These are phyloP conservation scores for Fusarium foetens DNA, from an alignment of 2,329 filamentous ascomycete species.

Conservation along the genomic window DNA sequence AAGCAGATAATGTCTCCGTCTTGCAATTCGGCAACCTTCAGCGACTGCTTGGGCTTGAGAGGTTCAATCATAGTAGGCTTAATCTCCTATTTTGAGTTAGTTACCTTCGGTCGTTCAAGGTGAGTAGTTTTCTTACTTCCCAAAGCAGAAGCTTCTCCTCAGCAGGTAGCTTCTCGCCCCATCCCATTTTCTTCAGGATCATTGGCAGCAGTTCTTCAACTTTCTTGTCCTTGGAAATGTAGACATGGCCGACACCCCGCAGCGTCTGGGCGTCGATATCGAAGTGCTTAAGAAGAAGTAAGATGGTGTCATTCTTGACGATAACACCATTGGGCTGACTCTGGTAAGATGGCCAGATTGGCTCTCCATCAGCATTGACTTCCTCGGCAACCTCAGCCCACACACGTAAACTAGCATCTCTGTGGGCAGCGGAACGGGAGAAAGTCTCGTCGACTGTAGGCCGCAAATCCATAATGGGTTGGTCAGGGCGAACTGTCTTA, in stretches of 20 bases:
- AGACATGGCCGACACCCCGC: slow-evolving; percentile 82
- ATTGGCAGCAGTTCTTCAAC: slow-evolving; percentile 83
- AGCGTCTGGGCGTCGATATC: slow-evolving; percentile 80
- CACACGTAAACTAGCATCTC: slow-evolving; percentile 80
- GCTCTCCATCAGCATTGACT: slow-evolving; percentile 72
- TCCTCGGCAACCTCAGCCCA: slow-evolving; percentile 86
- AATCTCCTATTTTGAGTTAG: slow-evolving; percentile 72
- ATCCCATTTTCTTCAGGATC: slow-evolving; percentile 86
- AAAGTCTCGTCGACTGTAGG: slow-evolving; percentile 80
- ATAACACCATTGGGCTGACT: slow-evolving; percentile 66
- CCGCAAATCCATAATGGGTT: slow-evolving; percentile 80
- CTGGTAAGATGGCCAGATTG: slow-evolving; percentile 75
- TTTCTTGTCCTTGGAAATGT: slow-evolving; percentile 87
- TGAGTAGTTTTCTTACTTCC: slow-evolving; percentile 64
- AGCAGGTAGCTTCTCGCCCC: slow-evolving; percentile 77
- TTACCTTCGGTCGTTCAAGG: neutral
- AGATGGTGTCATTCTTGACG: slow-evolving; percentile 71
- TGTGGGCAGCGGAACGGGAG: slow-evolving; percentile 62
- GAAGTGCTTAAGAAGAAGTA: slow-evolving; percentile 94
- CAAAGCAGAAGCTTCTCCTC: slow-evolving; percentile 76
- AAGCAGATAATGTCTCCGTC: slow-evolving; percentile 98
- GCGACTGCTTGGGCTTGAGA: slow-evolving; percentile 89
- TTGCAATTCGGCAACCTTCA: slow-evolving; percentile 92
- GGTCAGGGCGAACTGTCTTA: slow-evolving; percentile 92
- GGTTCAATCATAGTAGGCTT: slow-evolving; percentile 97